Base-by-base conservation (phyloP, 768 basidiomycete species). In the Xanthoconium stramineum region DNA sequence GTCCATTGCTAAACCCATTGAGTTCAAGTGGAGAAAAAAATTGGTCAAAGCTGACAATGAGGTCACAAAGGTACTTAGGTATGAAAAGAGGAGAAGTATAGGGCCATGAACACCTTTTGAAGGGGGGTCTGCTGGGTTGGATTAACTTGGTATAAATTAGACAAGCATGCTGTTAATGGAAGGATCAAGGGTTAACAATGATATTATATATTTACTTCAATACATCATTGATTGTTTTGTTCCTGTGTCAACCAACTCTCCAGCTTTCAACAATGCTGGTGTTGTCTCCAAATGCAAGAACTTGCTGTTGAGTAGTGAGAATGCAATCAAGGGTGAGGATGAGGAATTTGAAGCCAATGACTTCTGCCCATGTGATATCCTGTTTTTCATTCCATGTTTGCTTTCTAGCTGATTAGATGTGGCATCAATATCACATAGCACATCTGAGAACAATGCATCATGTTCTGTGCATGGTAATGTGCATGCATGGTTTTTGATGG, bases 261-360 rank as follows among this genome's bases (percentile, higher is more conserved):
- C n/a, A 43, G 6, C 11, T 24, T 28, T 43, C 24, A 14, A 43
- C 1, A 5, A 43, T 12, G 6, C 42, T 24, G 12, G 14, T 24
- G n/a, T 43, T 43, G 42, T 43, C 42, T 7, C 42, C 28, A 13
- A 28, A 14, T 6, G 24, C 13, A 2, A 24, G 4, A 24, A 29
- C 24, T 1, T 43, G 42, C 13, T 28, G 0, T 10, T 2, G 4
- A 30, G 1, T 0, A 2, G 10, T 1, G 36, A 45, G 0, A 39
- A 32, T 0, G 24, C 3, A 0, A 48, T 40, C 7, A n/a, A 40
- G n/a, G 38, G 8, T 2, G 6, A 1, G 24, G 20, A 28, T 5
- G 1, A 15, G 28, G 42, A 28, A 15, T 8, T 43, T 24, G 6
- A 43, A 3, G 4, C 24, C 13, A 2, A 43, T 6, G 9, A 24